These are phyloP conservation scores for Trypethelium eluteriae DNA, from an alignment of 495 filamentous ascomycete genomes.

Conservation along the genomic window DNA sequence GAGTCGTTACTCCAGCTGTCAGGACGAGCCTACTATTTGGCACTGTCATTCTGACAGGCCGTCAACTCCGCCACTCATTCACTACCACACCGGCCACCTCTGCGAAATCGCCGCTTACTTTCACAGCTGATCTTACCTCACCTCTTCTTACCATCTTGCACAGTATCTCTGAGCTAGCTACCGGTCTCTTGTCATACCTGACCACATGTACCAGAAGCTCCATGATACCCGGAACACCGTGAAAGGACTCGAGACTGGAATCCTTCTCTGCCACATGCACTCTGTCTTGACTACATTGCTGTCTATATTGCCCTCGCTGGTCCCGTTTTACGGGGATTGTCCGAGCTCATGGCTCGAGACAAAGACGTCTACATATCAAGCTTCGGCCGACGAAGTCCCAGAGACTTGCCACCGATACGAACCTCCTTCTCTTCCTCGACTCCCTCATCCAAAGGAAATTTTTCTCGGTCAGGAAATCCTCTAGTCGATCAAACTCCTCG, in stretches of 20 bases:
- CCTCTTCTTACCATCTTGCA: not conserved
- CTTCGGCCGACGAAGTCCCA: not conserved
- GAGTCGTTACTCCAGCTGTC: constrained; percentile 6
- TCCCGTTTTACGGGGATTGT: not conserved
- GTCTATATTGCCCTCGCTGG: not conserved
- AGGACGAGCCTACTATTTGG: not conserved
- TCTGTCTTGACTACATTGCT: not conserved
- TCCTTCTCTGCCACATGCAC: not conserved
- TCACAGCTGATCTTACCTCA: not conserved
- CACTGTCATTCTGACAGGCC: constrained; percentile 6
- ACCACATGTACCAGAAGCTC: not conserved
- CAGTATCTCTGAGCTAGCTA: not conserved
- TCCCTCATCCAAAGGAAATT: constrained; percentile 22
- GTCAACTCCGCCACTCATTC: not conserved
- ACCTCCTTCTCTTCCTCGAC: constrained; percentile 2
- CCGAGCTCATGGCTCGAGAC: constrained; percentile 21
- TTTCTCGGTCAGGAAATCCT: constrained; percentile 18
- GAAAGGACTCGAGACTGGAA: not conserved
- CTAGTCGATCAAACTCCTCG: constrained; percentile 18
- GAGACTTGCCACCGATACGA: constrained; percentile 13
- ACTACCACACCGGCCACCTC: not conserved
- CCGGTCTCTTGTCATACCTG: not conserved
- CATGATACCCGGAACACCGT: not conserved
- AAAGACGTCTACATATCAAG: constrained; percentile 10
- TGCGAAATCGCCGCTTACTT: not conserved